These are phyloP conservation scores for Penicillium sp. DNA, from an alignment of 2,329 filamentous ascomycete species.

Conservation along the genomic window DNA sequence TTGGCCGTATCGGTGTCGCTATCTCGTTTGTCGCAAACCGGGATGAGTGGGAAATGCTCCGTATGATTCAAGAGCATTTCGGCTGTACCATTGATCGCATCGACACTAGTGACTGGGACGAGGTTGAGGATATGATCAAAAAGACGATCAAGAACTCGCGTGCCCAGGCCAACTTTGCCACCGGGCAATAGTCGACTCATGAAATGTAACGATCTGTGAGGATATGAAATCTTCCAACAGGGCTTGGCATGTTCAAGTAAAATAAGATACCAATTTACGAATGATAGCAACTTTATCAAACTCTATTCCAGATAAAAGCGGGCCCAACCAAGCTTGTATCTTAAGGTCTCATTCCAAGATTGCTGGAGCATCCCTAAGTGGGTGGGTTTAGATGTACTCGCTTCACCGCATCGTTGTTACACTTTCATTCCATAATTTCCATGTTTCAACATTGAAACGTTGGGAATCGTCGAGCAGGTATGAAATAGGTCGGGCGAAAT, in stretches of 20 bases:
- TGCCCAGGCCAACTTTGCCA: slow-evolving; percentile 40
- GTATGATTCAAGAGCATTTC: slow-evolving; percentile 77
- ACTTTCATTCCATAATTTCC: neutral
- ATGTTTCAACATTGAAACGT: no score
- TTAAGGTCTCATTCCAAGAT: no score
- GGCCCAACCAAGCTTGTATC: no score
- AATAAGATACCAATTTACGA: slow-evolving; percentile 35
- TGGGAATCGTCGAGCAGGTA: no score
- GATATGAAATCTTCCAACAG: slow-evolving; percentile 1
- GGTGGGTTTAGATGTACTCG: no score
- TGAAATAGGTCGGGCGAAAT: no score
- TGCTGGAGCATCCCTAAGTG: no score
- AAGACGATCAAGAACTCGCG: slow-evolving; percentile 67
- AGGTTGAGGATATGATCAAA: slow-evolving; percentile 80
- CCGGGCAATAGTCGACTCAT: neutral
- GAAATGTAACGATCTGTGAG: slow-evolving; percentile 15
- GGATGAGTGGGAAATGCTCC: slow-evolving; percentile 75
- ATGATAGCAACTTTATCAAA: slow-evolving; percentile 1
- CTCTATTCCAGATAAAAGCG: neutral
- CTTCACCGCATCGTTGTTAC: neutral
- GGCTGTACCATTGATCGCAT: slow-evolving; percentile 78
- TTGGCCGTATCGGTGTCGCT: slow-evolving; percentile 92
- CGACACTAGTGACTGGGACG: slow-evolving; percentile 85
- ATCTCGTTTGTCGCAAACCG: slow-evolving; percentile 92
- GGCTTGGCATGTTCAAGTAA: slow-evolving; percentile 13